phyloP scores from a whole-genome alignment of 148 eudicot genomes.

The Cornus controversa region DNA sequence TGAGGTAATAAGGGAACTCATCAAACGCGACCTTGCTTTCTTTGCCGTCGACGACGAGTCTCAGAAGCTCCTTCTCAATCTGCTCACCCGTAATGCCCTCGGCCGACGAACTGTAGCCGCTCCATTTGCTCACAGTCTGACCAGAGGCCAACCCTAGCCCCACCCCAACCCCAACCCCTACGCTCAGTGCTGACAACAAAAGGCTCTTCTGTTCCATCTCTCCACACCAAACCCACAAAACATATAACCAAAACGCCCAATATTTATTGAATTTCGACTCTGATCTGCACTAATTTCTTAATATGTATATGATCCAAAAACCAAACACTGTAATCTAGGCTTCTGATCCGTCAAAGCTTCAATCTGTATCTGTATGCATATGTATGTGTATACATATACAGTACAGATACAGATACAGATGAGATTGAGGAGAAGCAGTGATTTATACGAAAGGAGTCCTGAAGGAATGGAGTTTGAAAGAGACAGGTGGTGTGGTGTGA shows the following conservation, averaged over 20 bases:
- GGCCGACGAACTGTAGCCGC: slow-evolving; percentile 31
- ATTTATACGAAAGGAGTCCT: slow-evolving; percentile 3
- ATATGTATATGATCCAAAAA: background rate
- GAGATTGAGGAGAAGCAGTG: background rate
- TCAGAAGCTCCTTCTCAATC: slow-evolving; percentile 58
- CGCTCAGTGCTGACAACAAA: slow-evolving; percentile 78
- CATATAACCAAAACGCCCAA: background rate
- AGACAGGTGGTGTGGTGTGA: background rate
- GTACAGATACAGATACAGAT: background rate
- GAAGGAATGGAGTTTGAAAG: background rate
- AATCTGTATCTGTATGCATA: background rate
- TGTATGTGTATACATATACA: background rate
- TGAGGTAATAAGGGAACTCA: slow-evolving; percentile 77
- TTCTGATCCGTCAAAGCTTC: background rate
- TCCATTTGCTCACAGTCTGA: slow-evolving; percentile 65
- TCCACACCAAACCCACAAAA: background rate
- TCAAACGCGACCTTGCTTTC: slow-evolving; percentile 57
- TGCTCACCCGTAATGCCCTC: slow-evolving; percentile 55
- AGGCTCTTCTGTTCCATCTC: slow-evolving; percentile 76
- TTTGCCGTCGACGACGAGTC: slow-evolving; percentile 56
- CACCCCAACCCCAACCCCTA: slow-evolving; percentile 83
- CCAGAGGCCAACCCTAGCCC: slow-evolving; percentile 77
- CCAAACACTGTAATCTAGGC: background rate
- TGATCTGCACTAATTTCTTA: background rate
- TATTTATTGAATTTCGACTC: background rate